Evolutionary conservation across 75 land plant genomes (phyloP).

Genomic region (Larix kaempferi): DNA sequence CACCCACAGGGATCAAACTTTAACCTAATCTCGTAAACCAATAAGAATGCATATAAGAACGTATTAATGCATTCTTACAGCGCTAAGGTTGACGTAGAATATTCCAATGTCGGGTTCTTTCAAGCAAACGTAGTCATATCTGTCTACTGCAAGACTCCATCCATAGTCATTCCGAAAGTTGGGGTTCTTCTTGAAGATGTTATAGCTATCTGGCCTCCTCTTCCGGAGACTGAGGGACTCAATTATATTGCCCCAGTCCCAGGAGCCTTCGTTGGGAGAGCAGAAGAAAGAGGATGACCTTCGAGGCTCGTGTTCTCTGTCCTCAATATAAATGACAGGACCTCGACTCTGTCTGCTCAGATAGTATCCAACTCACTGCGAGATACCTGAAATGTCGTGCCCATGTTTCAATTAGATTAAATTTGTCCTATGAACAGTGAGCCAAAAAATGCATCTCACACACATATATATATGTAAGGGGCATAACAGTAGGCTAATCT

Average conservation of each 20-base stretch:
- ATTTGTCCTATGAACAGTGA: too few relatives aligned
- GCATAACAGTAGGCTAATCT: too few relatives aligned
- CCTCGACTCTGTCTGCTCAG: slow-evolving; percentile 44
- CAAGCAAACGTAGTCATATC: slow-evolving; percentile 39
- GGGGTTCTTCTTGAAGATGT: slow-evolving; percentile 50
- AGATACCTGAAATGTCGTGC: slow-evolving; percentile 31
- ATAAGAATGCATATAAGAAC: too few relatives aligned
- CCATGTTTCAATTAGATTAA: too few relatives aligned
- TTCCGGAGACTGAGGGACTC: slow-evolving; percentile 8
- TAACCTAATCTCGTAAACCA: too few relatives aligned
- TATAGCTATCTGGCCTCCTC: slow-evolving; percentile 39
- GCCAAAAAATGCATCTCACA: too few relatives aligned
- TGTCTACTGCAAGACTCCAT: slow-evolving; percentile 56
- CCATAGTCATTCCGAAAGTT: slow-evolving; percentile 69
- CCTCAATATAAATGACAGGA: slow-evolving; percentile 43
- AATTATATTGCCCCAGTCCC: slow-evolving; percentile 47
- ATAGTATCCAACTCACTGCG: slow-evolving; percentile 20
- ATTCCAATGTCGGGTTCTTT: slow-evolving; percentile 46
- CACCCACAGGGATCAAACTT: too few relatives aligned
- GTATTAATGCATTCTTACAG: slow-evolving; percentile 30
- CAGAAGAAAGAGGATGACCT: slow-evolving; percentile 2
- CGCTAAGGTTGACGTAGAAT: slow-evolving; percentile 69
- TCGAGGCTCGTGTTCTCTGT: slow-evolving; percentile 7
- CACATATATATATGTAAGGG: too few relatives aligned
- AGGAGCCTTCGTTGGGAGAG: background rate